Evolutionary conservation across 2,329 filamentous ascomycete species (phyloP).

Genomic region (Calonectria fujianensis): DNA sequence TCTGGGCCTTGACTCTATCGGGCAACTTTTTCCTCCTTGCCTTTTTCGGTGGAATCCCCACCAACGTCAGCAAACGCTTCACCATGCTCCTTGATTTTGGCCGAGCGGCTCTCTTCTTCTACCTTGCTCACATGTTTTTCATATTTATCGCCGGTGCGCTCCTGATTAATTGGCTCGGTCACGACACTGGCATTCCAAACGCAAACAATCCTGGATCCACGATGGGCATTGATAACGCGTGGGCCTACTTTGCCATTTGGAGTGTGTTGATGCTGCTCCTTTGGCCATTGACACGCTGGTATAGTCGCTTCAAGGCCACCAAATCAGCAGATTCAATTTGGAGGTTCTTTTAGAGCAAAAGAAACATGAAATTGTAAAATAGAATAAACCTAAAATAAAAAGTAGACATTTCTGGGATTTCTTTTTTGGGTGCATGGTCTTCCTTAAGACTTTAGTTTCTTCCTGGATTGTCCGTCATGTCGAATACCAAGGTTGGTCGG

Average conservation of each 20-base stretch:
- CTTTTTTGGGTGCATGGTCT: not conserved
- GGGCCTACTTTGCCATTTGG: slow-evolving; percentile 63
- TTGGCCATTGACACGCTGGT: slow-evolving; percentile 65
- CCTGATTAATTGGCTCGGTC: slow-evolving; percentile 59
- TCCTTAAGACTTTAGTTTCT: not conserved
- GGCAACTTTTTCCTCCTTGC: slow-evolving; percentile 64
- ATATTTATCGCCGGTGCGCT: slow-evolving; percentile 55
- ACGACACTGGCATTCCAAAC: slow-evolving; percentile 55
- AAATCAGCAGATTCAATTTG: slow-evolving; percentile 66
- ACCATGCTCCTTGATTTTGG: slow-evolving; percentile 65
- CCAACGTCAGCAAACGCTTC: slow-evolving; percentile 54
- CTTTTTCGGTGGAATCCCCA: slow-evolving; percentile 60
- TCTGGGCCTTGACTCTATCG: slow-evolving; percentile 64
- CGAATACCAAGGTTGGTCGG: too few relatives aligned
- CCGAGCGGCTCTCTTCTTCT: slow-evolving; percentile 69
- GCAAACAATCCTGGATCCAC: slow-evolving; percentile 52
- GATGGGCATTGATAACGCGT: slow-evolving; percentile 61
- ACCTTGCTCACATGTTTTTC: slow-evolving; percentile 62
- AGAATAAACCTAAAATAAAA: not conserved
- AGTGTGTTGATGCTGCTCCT: slow-evolving; percentile 59
- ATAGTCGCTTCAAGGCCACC: slow-evolving; percentile 65
- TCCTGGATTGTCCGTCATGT: too few relatives aligned
- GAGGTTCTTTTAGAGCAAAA: slow-evolving; percentile 64
- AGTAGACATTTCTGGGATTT: too few relatives aligned
- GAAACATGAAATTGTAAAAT: not conserved